phyloP scores from a whole-genome alignment of 2,329 filamentous ascomycete species.

The Botryotinia convoluta region DNA sequence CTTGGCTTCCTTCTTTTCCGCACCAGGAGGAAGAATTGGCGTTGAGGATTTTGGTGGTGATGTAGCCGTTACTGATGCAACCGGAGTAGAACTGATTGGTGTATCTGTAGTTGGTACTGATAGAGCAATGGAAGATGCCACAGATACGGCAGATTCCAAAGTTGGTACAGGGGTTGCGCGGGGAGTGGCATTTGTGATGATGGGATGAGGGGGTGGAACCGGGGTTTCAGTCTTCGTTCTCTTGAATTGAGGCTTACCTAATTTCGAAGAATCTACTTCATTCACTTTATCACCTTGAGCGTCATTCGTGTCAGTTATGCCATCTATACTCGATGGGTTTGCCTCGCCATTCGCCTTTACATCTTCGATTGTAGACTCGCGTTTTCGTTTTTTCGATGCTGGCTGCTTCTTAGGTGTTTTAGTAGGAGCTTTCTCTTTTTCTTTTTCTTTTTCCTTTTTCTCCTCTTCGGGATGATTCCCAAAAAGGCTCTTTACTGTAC shows the following conservation, averaged over 20 bases:
- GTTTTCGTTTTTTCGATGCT: conserved; percentile 36
- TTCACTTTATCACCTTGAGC: conserved; percentile 19
- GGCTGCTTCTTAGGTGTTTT: conserved; percentile 29
- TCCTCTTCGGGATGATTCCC: conserved; percentile 25
- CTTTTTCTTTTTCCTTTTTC: conserved; percentile 13
- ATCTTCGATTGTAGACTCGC: conserved; percentile 30
- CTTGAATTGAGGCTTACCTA: conserved; percentile 46
- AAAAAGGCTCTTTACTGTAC: conserved; percentile 45
- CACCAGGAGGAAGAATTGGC: conserved; percentile 37
- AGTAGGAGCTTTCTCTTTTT: conserved; percentile 22
- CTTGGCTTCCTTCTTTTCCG: conserved; percentile 31
- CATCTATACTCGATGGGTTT: conserved; percentile 24
- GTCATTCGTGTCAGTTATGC: conserved; percentile 27
- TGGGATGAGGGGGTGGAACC: conserved; percentile 46
- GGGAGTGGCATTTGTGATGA: conserved; percentile 37
- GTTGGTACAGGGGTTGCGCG: conserved; percentile 29
- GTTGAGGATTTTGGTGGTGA: conserved; percentile 39
- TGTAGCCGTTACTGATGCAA: conserved; percentile 16
- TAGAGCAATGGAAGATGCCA: conserved; percentile 24
- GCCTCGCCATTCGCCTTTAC: conserved; percentile 8
- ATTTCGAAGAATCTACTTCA: conserved; percentile 24
- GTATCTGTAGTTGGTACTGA: conserved; percentile 23
- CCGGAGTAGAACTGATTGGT: conserved; percentile 21
- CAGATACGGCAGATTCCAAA: conserved; percentile 28
- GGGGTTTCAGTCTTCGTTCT: conserved; percentile 58